Conservation (phyloP, 345 rosid genomes). For the Psidium friedrichsthalianum region DNA sequence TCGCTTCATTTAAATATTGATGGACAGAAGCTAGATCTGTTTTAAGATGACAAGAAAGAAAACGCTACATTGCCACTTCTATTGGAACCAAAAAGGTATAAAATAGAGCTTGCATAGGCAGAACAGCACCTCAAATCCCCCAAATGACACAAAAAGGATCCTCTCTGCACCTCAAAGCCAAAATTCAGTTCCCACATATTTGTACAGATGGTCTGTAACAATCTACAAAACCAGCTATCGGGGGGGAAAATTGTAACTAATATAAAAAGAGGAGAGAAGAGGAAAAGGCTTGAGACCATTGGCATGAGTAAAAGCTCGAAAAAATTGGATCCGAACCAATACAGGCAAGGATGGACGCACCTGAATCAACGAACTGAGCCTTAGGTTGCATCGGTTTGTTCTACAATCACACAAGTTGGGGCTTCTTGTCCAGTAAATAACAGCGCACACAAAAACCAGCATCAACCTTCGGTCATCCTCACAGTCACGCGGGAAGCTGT, state of each 20-base stretch:
- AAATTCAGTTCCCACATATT: slow-evolving; percentile 29
- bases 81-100: background rate
- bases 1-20: background rate
- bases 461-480: slow-evolving; percentile 18
- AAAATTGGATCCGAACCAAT: background rate
- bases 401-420: slow-evolving; percentile 16
- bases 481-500: slow-evolving; percentile 73
- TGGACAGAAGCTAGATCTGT: background rate
- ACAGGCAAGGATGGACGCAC: background rate
- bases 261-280: slow-evolving; percentile 6
- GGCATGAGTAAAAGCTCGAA: background rate
- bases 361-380: slow-evolving; percentile 9
- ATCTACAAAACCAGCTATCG: slow-evolving; percentile 37
- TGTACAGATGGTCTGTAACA: slow-evolving; percentile 20
- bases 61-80: background rate
- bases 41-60: background rate
- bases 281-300: slow-evolving; percentile 1
- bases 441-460: background rate
- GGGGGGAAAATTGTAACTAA: slow-evolving; percentile 6
- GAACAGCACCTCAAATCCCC: background rate
- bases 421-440: background rate
- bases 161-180: slow-evolving; percentile 13
- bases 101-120: background rate
- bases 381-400: slow-evolving; percentile 8
- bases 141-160: slow-evolving; percentile 4